These are phyloP conservation scores for Otatea glauca DNA, from an alignment of 176 grass and related monocot species.

Conservation along the genomic window DNA sequence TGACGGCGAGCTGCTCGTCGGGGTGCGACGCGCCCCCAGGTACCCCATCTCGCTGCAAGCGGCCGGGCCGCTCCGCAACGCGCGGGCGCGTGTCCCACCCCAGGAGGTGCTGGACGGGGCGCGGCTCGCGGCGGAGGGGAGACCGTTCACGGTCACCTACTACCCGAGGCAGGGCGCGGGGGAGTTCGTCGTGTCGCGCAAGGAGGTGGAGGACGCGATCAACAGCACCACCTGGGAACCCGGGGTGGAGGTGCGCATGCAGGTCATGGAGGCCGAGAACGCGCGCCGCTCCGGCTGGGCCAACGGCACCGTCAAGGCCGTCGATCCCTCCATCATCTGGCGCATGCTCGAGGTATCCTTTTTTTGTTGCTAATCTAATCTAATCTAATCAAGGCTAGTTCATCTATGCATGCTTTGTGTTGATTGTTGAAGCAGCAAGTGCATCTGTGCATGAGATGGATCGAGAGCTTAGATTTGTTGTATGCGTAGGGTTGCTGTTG, in stretches of 20 bases:
- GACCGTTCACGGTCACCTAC: constrained; percentile 58
- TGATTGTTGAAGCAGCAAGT: neutral
- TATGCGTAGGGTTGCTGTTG: neutral
- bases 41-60: neutral
- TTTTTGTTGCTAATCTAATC: too few species aligned
- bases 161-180: constrained; percentile 54
- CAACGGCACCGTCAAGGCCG: constrained; percentile 45
- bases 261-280: constrained; percentile 55
- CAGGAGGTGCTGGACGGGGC: constrained; percentile 53
- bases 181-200: constrained; percentile 67
- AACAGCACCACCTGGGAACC: neutral
- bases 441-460: too few species aligned
- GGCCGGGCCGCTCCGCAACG: neutral
- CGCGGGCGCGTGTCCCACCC: constrained; percentile 47
- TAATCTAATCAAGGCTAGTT: neutral
- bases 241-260: constrained; percentile 54
- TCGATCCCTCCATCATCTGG: constrained; percentile 58
- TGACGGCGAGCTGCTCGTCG: constrained; percentile 43
- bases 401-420: neutral
- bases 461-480: neutral
- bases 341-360: constrained; percentile 57
- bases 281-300: constrained; percentile 40
- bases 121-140: constrained; percentile 43
- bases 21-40: constrained; percentile 44
- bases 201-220: constrained; percentile 51